Evolutionary conservation across 1,139 yeast species (phyloP).

Genomic region (Protomyces lactucae-debilis): DNA sequence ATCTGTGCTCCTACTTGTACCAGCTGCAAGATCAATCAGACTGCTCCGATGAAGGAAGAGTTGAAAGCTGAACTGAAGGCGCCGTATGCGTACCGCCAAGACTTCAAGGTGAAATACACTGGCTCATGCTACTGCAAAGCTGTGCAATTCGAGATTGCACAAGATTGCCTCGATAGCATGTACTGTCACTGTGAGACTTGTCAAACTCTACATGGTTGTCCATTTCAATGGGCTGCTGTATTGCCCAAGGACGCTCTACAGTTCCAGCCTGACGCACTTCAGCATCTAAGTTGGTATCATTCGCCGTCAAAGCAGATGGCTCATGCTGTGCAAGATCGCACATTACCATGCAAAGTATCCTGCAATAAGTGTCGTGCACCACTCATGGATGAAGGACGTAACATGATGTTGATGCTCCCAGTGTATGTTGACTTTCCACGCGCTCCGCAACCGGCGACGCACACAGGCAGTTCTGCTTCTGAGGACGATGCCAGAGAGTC

Average conservation of each 20-base stretch:
- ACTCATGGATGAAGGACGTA: conserved; percentile 23
- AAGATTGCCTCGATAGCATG: conserved; percentile 15
- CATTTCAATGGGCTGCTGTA: conserved; percentile 25
- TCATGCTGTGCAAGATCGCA: not conserved
- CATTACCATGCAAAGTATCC: conserved; percentile 15
- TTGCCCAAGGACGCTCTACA: conserved; percentile 10
- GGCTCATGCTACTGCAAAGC: conserved; percentile 22
- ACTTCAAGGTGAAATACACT: conserved; percentile 1
- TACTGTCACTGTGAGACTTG: conserved; percentile 26
- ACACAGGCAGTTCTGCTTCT: not conserved
- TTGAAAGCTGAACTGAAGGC: not conserved
- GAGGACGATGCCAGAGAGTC: not conserved
- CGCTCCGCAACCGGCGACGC: not conserved
- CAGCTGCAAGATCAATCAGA: no score
- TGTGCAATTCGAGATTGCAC: not conserved
- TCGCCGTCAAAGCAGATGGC: not conserved
- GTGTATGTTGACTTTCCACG: conserved; percentile 10
- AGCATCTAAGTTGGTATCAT: not conserved
- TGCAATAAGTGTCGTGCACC: conserved; percentile 16
- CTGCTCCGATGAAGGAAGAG: no score
- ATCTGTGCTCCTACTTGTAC: no score
- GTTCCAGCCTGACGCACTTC: not conserved
- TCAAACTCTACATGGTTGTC: conserved; percentile 20
- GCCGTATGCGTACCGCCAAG: not conserved
- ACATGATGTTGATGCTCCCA: conserved; percentile 27